Evolutionary conservation across 208 protist genomes (phyloP).

Genomic region (Crithidia thermophila): DNA sequence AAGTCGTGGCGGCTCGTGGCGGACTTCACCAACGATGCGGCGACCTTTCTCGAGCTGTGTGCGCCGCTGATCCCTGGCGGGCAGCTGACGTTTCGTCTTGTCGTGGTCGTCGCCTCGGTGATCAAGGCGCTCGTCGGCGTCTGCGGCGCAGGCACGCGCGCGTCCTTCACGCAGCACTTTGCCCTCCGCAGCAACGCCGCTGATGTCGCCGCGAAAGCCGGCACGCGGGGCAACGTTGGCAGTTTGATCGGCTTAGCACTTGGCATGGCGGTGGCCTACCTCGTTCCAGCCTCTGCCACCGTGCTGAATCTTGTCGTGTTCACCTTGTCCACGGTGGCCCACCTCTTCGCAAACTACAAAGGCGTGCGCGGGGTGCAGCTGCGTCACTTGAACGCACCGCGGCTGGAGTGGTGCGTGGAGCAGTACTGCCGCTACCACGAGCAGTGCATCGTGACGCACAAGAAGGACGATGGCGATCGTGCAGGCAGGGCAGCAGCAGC

Average conservation of each 20-base stretch:
- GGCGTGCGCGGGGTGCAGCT: constrained; percentile 34
- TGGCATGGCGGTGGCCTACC: constrained; percentile 30
- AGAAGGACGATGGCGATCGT: too few species aligned
- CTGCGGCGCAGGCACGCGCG: constrained; percentile 39
- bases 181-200: constrained; percentile 54
- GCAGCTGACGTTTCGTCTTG: constrained; percentile 32
- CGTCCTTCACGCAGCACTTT: constrained; percentile 64
- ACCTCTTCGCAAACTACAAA: constrained; percentile 49
- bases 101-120: constrained; percentile 33
- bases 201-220: constrained; percentile 55
- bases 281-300: constrained; percentile 36
- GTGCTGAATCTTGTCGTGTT: constrained; percentile 34
- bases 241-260: constrained; percentile 47
- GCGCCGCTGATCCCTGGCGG: constrained; percentile 28
- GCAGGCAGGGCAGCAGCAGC: neutral
- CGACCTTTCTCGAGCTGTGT: constrained; percentile 46
- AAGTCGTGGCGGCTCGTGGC: constrained; percentile 69
- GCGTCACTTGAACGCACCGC: constrained; percentile 53
- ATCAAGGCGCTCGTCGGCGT: constrained; percentile 51
- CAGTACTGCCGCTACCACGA: constrained; percentile 13
- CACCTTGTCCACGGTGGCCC: constrained; percentile 32
- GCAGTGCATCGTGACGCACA: neutral
- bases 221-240: constrained; percentile 51
- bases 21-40: constrained; percentile 58
- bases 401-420: constrained; percentile 49